Conservation (phyloP, 2,329 filamentous ascomycete genomes). For the Beauveria scarabaeidicola region DNA sequence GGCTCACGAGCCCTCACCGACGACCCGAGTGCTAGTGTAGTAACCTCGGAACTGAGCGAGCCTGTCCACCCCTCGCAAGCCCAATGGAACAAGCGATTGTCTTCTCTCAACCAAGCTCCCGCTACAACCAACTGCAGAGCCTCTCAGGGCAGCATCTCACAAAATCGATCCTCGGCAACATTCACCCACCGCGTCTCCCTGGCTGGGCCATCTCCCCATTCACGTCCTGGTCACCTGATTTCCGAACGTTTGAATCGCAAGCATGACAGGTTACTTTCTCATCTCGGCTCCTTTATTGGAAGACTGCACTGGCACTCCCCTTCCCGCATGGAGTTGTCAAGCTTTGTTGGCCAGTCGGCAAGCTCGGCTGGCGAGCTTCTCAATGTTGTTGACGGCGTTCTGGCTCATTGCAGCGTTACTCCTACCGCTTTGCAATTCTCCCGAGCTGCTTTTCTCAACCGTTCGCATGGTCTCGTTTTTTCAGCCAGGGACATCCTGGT, state of each 20-base stretch:
- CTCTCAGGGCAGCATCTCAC: slow-evolving; percentile 28
- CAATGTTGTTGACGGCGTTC: slow-evolving; percentile 72
- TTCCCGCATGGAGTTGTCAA: slow-evolving; percentile 72
- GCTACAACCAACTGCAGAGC: slow-evolving; percentile 23
- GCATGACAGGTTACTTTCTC: slow-evolving; percentile 83
- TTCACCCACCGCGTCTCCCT: slow-evolving; percentile 71
- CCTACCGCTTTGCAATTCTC: slow-evolving; percentile 59
- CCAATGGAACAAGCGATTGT: slow-evolving; percentile 38
- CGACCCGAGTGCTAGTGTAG: slow-evolving; percentile 25
- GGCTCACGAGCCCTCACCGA: slow-evolving; percentile 29
- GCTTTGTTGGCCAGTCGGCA: slow-evolving; percentile 76
- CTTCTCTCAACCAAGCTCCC: slow-evolving; percentile 29
- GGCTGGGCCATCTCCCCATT: slow-evolving; percentile 55
- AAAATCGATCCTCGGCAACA: slow-evolving; percentile 43
- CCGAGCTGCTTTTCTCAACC: slow-evolving; percentile 68
- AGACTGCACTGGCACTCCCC: slow-evolving; percentile 85
- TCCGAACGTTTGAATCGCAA: slow-evolving; percentile 72
- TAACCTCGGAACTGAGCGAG: slow-evolving; percentile 28
- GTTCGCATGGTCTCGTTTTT: slow-evolving; percentile 70
- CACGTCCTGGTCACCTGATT: slow-evolving; percentile 63
- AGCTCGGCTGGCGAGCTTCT: slow-evolving; percentile 73
- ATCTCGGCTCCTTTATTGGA: slow-evolving; percentile 88
- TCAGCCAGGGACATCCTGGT: slow-evolving; percentile 73
- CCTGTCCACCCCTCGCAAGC: slow-evolving; percentile 26
- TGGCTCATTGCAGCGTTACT: slow-evolving; percentile 63